Evolutionary conservation across 345 rosid genomes (phyloP), one percentile per base, ranked within the genome.

Genomic region (Brassica carinata): DNA sequence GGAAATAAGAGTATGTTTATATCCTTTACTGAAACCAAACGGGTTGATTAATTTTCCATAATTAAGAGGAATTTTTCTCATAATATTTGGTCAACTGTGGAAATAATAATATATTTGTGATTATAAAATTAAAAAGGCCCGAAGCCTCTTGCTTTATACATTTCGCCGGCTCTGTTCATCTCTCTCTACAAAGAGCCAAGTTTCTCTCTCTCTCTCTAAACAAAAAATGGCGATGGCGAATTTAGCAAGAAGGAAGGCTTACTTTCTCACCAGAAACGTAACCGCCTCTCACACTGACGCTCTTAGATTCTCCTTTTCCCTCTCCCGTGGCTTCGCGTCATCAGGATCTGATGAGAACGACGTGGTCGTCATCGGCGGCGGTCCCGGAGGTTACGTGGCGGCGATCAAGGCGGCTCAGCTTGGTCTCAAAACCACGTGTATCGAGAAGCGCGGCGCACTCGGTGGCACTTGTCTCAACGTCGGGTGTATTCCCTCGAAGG

Each of bases 401-500:
- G 98, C 98, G 82, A 93, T 93, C 84, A 93, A 93, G 71, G 98
- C 98, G 3, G 89, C 95, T 1, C 98, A 93, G 90, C 83, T 91
- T 1, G 98, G 98, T 18, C 93, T 91, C 67, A 93, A 93, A 83
- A 93, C 95, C 73, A 89, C 98, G 1, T 93, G 98, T 75, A 89
- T 91, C 75, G 98, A 93, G 88, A 93, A 91, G 80, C 93, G 98
- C 3, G 97, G 98, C 19, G 17, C 94, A 11, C 95, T 93, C 66
- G 98, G 98, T 27, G 98, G 98, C 31, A 93, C 98, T 33, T 93
- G 97, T 83, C 98, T 93, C 77, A 91, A 93, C 84, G 97, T 93
- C 33, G 98, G 98, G 0, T 93, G 97, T 79, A 93, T 93, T 82
- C 98, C 98, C 63, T 91, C 98, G 2, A 93, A 93, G 98, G 98